Conservation (phyloP, 2,329 filamentous ascomycete species). For the Piedraia hortae region DNA sequence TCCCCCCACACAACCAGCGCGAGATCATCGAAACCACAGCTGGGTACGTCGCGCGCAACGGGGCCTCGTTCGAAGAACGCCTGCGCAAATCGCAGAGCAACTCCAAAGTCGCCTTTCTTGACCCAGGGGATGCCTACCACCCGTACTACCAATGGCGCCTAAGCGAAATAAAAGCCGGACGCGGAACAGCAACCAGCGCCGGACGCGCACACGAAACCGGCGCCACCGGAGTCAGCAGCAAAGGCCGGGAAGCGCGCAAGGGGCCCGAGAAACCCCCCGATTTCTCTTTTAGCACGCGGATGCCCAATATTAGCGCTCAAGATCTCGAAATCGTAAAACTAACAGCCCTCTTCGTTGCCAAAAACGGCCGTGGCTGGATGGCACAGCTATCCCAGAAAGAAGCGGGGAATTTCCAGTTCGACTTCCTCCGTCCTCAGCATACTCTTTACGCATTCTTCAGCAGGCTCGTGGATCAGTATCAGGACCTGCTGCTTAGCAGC, state of each 20-base stretch:
- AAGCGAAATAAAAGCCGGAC: constrained; percentile 56
- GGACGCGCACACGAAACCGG: constrained; percentile 36
- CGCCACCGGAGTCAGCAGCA: constrained; percentile 13
- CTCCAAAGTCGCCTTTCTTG: constrained; percentile 77
- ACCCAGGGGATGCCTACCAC: constrained; percentile 54
- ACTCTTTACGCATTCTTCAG: constrained; percentile 92
- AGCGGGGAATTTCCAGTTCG: constrained; percentile 75
- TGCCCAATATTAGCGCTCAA: constrained; percentile 90
- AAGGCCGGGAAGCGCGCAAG: constrained; percentile 33
- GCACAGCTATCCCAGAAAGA: constrained; percentile 72
- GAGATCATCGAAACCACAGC: constrained; percentile 77
- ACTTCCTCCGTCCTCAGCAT: constrained; percentile 85
- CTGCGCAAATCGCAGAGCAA: constrained; percentile 62
- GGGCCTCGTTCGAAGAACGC: constrained; percentile 44
- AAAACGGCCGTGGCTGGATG: constrained; percentile 78
- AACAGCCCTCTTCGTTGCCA: constrained; percentile 76
- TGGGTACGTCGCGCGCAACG: constrained; percentile 53
- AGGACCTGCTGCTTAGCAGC: constrained; percentile 42
- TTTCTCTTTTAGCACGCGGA: constrained; percentile 81
- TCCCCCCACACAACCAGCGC: constrained; percentile 66
- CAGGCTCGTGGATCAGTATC: constrained; percentile 77
- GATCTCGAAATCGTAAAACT: constrained; percentile 49
- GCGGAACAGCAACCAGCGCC: constrained; percentile 51
- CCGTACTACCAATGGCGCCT: constrained; percentile 79
- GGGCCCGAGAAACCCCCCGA: constrained; percentile 58